Evolutionary conservation across 495 filamentous ascomycete genomes (phyloP).

Genomic region (Podospora pseudopauciseta): DNA sequence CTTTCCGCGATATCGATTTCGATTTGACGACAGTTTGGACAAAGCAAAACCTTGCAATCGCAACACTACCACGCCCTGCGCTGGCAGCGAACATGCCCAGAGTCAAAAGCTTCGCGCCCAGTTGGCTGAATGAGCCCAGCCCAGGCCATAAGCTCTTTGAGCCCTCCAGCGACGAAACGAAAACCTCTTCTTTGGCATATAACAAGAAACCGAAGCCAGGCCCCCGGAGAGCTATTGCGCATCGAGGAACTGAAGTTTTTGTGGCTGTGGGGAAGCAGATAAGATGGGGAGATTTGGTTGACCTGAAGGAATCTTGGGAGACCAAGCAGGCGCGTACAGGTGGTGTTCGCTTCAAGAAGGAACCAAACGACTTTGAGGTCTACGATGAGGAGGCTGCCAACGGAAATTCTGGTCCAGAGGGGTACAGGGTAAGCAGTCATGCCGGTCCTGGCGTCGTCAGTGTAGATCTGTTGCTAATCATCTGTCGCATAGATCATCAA

Average conservation of each 20-base stretch:
- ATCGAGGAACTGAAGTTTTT: slow-evolving; percentile 75
- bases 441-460: not conserved
- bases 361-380: slow-evolving; percentile 32
- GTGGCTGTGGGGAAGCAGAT: slow-evolving; percentile 81
- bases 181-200: slow-evolving; percentile 29
- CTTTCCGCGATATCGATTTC: not conserved
- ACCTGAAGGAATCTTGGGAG: slow-evolving; percentile 69
- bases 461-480: not conserved
- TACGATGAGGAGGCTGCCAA: slow-evolving; percentile 29
- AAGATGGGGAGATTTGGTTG: slow-evolving; percentile 74
- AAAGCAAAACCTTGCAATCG: not conserved
- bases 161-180: slow-evolving; percentile 30
- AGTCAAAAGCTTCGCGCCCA: slow-evolving; percentile 74
- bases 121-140: slow-evolving; percentile 73
- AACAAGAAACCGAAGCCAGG: slow-evolving; percentile 45
- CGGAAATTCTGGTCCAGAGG: slow-evolving; percentile 31
- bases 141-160: slow-evolving; percentile 71
- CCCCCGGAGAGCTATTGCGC: slow-evolving; percentile 65
- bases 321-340: slow-evolving; percentile 26
- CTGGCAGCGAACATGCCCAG: slow-evolving; percentile 59
- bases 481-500: slow-evolving; percentile 57
- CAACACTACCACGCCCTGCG: not conserved
- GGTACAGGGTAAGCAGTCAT: slow-evolving; percentile 43
- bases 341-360: slow-evolving; percentile 29
- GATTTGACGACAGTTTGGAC: not conserved